phyloP scores from a whole-genome alignment of 139 green algal genomes.

The Chlorella sp. region DNA sequence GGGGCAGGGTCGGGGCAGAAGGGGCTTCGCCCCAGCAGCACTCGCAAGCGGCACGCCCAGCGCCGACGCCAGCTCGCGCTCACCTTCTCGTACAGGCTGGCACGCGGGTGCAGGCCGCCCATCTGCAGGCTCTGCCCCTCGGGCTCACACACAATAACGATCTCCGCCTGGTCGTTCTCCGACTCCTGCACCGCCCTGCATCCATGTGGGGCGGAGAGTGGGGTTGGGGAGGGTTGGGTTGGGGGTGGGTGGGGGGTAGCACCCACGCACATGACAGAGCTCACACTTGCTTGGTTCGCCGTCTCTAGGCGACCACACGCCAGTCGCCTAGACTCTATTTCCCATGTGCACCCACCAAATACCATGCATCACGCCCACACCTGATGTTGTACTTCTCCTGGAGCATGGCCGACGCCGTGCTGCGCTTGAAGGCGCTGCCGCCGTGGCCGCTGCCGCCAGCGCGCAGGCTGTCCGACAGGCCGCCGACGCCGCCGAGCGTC shows the following conservation, averaged over 20 bases:
- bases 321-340: not conserved
- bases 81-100: slow-evolving; percentile 92
- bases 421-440: not conserved
- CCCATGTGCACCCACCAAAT: not conserved
- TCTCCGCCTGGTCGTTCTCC: slow-evolving; percentile 46
- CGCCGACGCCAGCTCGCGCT: too few relatives aligned
- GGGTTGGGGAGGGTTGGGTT: too few relatives aligned
- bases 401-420: slow-evolving; percentile 15
- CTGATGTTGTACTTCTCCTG: slow-evolving; percentile 28
- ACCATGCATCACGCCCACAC: not conserved
- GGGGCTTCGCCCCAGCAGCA: too few relatives aligned
- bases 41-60: too few relatives aligned
- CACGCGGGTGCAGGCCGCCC: slow-evolving; percentile 90
- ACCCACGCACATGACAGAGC: too few relatives aligned
- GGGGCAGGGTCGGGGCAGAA: too few relatives aligned
- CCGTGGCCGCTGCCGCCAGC: not conserved
- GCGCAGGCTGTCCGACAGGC: not conserved
- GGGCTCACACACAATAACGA: slow-evolving; percentile 87
- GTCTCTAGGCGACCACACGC: not conserved
- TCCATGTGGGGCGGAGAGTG: not conserved
- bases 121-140: slow-evolving; percentile 90
- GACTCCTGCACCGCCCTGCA: slow-evolving; percentile 30
- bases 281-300: too few relatives aligned
- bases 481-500: not conserved
- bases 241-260: too few relatives aligned